These are phyloP conservation scores for Axilococcus clingmanii DNA, from an alignment of 139 green algal genomes.

Conservation along the genomic window DNA sequence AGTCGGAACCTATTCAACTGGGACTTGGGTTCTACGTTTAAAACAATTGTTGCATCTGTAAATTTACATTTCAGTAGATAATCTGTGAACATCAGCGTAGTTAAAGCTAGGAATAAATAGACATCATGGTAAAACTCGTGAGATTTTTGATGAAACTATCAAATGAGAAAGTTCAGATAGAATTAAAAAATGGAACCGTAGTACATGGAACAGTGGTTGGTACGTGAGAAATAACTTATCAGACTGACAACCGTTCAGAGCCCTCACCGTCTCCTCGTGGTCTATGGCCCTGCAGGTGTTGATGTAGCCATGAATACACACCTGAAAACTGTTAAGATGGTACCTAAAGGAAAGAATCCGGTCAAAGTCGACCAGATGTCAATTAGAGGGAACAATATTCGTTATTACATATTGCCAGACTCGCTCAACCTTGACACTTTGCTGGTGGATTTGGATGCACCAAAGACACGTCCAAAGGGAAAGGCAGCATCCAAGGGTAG, in stretches of 20 bases:
- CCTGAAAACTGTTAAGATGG: constrained; percentile 92
- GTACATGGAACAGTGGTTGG: constrained; percentile 91
- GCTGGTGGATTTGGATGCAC: constrained; percentile 91
- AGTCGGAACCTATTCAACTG: constrained; percentile 57
- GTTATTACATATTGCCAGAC: constrained; percentile 97
- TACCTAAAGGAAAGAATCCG: constrained; percentile 82
- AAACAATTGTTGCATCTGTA: neutral
- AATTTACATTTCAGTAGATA: neutral
- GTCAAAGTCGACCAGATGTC: constrained; percentile 76
- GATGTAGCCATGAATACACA: constrained; percentile 99
- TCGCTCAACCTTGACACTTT: constrained; percentile 97
- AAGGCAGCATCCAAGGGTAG: constrained; percentile 9
- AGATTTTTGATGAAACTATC: constrained; percentile 98
- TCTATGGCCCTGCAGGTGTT: constrained; percentile 60
- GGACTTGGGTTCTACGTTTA: constrained; percentile 54
- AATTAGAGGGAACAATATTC: constrained; percentile 48
- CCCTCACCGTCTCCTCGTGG: neutral
- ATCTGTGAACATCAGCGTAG: constrained; percentile 5
- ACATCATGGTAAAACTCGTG: constrained; percentile 29
- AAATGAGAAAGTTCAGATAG: constrained; percentile 96
- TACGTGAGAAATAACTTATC: constrained; percentile 12
- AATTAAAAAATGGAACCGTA: constrained; percentile 97
- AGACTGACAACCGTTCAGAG: neutral
- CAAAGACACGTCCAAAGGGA: constrained; percentile 79
- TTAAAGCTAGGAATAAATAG: constrained; percentile 10